A percentile compares a stretch with the other conserved stretches of the same genome.
Evolutionary conservation across 371 early-diverging fungal species (phyloP).

Genomic region (Chytridium lagenaria): DNA sequence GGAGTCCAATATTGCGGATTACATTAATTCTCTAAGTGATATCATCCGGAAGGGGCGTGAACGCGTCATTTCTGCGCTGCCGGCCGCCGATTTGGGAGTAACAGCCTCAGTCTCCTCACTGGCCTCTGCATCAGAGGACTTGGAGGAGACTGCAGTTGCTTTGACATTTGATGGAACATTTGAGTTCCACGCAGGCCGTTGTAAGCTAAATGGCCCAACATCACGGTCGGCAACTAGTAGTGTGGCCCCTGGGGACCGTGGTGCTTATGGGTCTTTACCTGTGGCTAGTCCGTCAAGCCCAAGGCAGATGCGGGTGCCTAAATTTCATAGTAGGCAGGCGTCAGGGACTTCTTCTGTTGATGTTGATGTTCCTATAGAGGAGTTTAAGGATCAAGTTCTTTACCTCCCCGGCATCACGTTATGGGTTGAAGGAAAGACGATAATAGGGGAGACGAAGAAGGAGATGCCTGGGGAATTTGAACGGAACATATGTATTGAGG

Average conservation of each 20-base stretch:
- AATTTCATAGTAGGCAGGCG: slow-evolving; percentile 2
- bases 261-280: background rate
- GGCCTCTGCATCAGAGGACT: background rate
- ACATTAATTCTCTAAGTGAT: slow-evolving; percentile 69
- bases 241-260: background rate
- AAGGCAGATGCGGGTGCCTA: background rate
- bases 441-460: slow-evolving; percentile 56
- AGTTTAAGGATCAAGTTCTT: slow-evolving; percentile 59
- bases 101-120: too few species aligned
- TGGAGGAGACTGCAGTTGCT: slow-evolving; percentile 15
- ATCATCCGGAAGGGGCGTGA: slow-evolving; percentile 70
- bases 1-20: slow-evolving; percentile 71
- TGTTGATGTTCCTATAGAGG: background rate
- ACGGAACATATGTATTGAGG: slow-evolving; percentile 48
- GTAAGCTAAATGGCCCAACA: slow-evolving; percentile 24
- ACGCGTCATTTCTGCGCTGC: slow-evolving; percentile 46
- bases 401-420: slow-evolving; percentile 73
- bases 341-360: slow-evolving; percentile 13
- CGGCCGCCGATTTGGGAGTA: background rate
- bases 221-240: background rate
- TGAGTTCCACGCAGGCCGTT: slow-evolving; percentile 43
- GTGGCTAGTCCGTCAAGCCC: background rate
- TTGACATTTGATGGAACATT: slow-evolving; percentile 35
- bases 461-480: slow-evolving; percentile 41
- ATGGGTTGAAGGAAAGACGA: slow-evolving; percentile 65